These are phyloP conservation scores for Paraconiothyrium sp. DNA, from an alignment of 2,329 filamentous ascomycete species.

Conservation along the genomic window DNA sequence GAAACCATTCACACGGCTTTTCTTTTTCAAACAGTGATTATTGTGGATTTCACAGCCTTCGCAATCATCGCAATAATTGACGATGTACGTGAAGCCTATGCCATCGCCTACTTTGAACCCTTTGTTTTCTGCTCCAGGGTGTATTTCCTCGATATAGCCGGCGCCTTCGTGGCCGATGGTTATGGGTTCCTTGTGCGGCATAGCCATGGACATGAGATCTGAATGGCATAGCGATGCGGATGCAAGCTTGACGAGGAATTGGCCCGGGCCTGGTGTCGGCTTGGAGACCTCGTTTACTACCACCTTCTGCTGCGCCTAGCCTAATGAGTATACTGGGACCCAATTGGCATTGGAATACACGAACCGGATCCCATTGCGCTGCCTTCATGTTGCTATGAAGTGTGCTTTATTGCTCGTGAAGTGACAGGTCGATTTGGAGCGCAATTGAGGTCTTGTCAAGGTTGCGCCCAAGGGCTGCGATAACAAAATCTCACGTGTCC, in stretches of 20 bases:
- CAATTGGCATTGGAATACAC: not conserved
- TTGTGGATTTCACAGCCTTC: slow-evolving; percentile 56
- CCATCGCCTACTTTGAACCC: slow-evolving; percentile 54
- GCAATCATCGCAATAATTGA: slow-evolving; percentile 56
- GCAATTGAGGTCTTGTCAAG: not conserved
- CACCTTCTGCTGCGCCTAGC: slow-evolving; percentile 25
- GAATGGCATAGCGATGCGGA: slow-evolving; percentile 33
- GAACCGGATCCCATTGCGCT: slow-evolving; percentile 25
- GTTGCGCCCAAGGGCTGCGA: not conserved
- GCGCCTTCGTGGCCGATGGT: slow-evolving; percentile 58
- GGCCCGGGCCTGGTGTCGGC: slow-evolving; percentile 18
- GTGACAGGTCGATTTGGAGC: not conserved
- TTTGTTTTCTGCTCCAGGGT: slow-evolving; percentile 41
- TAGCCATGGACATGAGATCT: slow-evolving; percentile 32
- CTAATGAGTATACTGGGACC: not conserved
- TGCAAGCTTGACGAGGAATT: slow-evolving; percentile 29
- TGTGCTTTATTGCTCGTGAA: not conserved
- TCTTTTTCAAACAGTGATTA: slow-evolving; percentile 44
- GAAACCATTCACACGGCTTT: slow-evolving; percentile 38
- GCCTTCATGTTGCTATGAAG: slow-evolving; percentile 17
- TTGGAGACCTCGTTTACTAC: slow-evolving; percentile 28
- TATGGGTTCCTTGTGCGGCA: slow-evolving; percentile 24
- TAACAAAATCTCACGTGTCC: not conserved
- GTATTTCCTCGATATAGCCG: slow-evolving; percentile 50
- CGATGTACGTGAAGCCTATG: slow-evolving; percentile 57